Conservation (phyloP, 768 basidiomycete genomes). For the Pilatotrama ljubarskyi region DNA sequence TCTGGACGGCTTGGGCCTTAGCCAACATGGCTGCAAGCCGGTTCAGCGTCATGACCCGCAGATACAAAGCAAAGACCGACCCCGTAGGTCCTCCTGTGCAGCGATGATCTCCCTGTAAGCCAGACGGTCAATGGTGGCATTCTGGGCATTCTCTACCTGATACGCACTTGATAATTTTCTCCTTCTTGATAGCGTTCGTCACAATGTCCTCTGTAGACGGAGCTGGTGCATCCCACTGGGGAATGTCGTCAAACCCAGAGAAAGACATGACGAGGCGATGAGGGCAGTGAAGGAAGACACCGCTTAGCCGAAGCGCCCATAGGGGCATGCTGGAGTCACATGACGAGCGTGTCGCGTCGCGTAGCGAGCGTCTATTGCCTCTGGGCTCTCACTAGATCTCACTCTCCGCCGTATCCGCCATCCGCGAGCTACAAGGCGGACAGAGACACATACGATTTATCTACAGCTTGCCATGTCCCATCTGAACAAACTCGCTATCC, state of each 20-base stretch:
- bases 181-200: conserved; percentile 75
- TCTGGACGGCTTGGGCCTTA: conserved; percentile 68
- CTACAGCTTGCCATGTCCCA: conserved; percentile 55
- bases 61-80: conserved; percentile 39
- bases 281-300: neutral
- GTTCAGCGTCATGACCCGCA: neutral
- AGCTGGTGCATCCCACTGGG: conserved; percentile 25
- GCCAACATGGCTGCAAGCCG: conserved; percentile 55
- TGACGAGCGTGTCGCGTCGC: conserved; percentile 13
- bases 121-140: neutral
- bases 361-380: neutral
- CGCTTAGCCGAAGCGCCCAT: neutral
- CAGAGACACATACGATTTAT: neutral
- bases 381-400: neutral
- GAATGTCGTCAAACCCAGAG: conserved; percentile 25
- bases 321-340: neutral
- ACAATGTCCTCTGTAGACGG: conserved; percentile 56
- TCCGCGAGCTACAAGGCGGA: neutral
- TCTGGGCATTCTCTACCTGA: neutral
- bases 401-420: neutral
- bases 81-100: conserved; percentile 74
- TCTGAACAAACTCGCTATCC: conserved; percentile 90
- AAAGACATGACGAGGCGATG: conserved; percentile 3
- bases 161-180: conserved; percentile 74
- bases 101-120: conserved; percentile 66